Conservation (phyloP, 1,139 yeast species). For the Blastobotrys arbuscula region DNA sequence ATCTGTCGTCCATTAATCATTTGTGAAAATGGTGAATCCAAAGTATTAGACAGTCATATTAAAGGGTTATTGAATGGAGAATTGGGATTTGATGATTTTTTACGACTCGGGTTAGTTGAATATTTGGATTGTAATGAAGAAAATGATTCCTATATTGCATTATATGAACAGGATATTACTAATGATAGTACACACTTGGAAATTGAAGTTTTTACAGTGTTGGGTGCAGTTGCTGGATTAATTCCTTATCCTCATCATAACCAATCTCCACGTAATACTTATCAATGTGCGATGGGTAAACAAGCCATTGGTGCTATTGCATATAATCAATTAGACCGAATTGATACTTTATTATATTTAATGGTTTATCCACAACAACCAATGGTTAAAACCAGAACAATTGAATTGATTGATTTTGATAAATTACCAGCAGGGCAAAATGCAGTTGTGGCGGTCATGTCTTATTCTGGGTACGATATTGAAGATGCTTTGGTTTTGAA, state of each 20-base stretch:
- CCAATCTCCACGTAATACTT: constrained; percentile 98
- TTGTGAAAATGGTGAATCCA: constrained; percentile 64
- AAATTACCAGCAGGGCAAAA: constrained; percentile 98
- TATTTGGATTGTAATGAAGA: constrained; percentile 97
- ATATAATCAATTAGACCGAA: constrained; percentile 91
- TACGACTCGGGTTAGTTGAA: constrained; percentile 82
- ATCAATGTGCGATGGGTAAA: constrained; percentile 99
- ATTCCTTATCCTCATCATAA: constrained; percentile 99
- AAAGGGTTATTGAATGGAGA: constrained; percentile 54
- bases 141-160: constrained; percentile 88
- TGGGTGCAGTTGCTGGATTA: constrained; percentile 98
- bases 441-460: constrained; percentile 98
- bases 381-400: constrained; percentile 96
- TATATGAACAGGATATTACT: constrained; percentile 64
- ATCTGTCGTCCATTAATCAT: constrained; percentile 95
- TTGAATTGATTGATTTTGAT: constrained; percentile 91
- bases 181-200: constrained; percentile 78
- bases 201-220: constrained; percentile 91
- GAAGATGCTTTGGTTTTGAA: constrained; percentile 97
- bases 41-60: constrained; percentile 68
- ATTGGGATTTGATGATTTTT: constrained; percentile 84
- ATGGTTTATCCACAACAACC: constrained; percentile 99
- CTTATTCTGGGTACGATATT: constrained; percentile 97
- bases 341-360: constrained; percentile 85
- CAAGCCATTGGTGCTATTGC: constrained; percentile 99